Conservation (phyloP, 73 alveolate species). For the Paramecium biaurelia region DNA sequence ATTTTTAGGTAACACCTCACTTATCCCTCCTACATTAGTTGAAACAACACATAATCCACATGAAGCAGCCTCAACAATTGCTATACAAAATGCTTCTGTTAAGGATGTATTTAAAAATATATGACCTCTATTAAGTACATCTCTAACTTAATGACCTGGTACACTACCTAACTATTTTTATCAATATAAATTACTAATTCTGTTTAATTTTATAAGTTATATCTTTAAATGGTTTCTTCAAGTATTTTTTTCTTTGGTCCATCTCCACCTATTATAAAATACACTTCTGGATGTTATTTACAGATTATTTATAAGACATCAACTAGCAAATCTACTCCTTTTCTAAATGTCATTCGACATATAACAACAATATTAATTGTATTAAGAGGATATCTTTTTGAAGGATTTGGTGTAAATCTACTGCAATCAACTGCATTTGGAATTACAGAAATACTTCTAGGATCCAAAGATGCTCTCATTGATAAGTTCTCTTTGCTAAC, state of each 20-base stretch:
- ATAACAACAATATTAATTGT: slow-evolving; percentile 92
- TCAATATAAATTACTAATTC: slow-evolving; percentile 57
- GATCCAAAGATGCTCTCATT: slow-evolving; percentile 89
- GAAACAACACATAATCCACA: slow-evolving; percentile 96
- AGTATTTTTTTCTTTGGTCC: slow-evolving; percentile 94
- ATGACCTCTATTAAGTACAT: slow-evolving; percentile 94
- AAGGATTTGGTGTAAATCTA: slow-evolving; percentile 89
- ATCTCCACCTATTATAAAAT: slow-evolving; percentile 96
- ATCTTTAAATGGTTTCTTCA: slow-evolving; percentile 90
- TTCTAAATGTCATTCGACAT: slow-evolving; percentile 94
- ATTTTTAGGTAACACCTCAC: slow-evolving; percentile 96
- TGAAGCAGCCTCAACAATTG: slow-evolving; percentile 99
- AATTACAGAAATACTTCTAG: slow-evolving; percentile 85
- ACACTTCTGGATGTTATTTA: slow-evolving; percentile 78
- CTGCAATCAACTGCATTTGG: slow-evolving; percentile 97
- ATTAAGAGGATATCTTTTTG: slow-evolving; percentile 78
- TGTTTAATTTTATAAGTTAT: slow-evolving; percentile 78
- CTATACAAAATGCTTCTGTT: slow-evolving; percentile 99
- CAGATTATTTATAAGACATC: slow-evolving; percentile 95
- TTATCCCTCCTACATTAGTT: slow-evolving; percentile 98
- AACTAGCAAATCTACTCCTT: slow-evolving; percentile 97
- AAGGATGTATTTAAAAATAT: slow-evolving; percentile 97
- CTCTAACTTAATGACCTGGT: slow-evolving; percentile 94
- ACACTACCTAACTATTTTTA: slow-evolving; percentile 88
- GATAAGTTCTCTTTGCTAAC: slow-evolving; percentile 92